Evolutionary conservation across 305 asterid genomes (phyloP).

Genomic region (Fraxinus angustifolia): DNA sequence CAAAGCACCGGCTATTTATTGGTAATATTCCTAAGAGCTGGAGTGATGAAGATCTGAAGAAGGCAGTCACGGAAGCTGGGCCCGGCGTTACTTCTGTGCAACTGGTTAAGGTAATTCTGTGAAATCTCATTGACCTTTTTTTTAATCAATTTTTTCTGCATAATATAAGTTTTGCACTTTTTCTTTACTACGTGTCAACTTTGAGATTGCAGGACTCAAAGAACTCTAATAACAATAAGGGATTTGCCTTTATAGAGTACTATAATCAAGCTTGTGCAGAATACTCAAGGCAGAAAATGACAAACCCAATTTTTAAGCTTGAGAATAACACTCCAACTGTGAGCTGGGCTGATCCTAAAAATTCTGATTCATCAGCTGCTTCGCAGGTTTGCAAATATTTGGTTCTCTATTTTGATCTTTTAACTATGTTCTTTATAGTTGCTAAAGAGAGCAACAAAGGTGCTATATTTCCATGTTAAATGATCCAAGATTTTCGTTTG

Average conservation of each 20-base stretch:
- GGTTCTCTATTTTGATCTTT: background rate
- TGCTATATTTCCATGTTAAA: background rate
- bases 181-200: background rate
- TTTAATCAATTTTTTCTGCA: background rate
- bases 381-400: conserved; percentile 15
- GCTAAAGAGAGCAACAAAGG: background rate
- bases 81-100: conserved; percentile 48
- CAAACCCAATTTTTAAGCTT: conserved; percentile 41
- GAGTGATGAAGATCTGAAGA: conserved; percentile 43
- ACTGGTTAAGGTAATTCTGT: conserved; percentile 33
- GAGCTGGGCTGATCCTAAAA: conserved; percentile 61
- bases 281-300: conserved; percentile 47
- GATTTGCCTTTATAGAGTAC: conserved; percentile 52
- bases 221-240: conserved; percentile 43
- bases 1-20: conserved; percentile 42
- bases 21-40: conserved; percentile 54
- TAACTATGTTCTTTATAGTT: background rate
- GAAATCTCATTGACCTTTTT: background rate
- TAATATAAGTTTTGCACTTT: background rate
- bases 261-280: conserved; percentile 57
- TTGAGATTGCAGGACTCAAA: conserved; percentile 35
- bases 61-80: conserved; percentile 33
- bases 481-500: background rate
- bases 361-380: conserved; percentile 42
- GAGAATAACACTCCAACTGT: conserved; percentile 55